Conservation (phyloP, 768 basidiomycete species). For the Boletus edulis region DNA sequence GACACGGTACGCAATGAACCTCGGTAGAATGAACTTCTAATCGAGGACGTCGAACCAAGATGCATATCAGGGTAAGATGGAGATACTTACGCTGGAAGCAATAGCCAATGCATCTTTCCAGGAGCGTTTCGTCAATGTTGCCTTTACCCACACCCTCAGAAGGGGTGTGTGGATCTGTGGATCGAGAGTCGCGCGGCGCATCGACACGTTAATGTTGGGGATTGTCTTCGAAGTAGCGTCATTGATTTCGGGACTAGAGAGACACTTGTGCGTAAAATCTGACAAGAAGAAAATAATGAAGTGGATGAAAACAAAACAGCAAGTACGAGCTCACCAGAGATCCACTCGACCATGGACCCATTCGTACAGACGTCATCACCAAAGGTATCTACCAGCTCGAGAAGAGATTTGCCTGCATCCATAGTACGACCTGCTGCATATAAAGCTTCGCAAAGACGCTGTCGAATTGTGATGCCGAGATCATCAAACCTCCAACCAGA, state of each 20-base stretch:
- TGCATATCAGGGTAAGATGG: too few species aligned
- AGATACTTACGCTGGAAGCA: neutral
- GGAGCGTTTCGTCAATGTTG: neutral
- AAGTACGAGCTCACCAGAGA: neutral
- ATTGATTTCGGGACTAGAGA: too few species aligned
- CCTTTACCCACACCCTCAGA: neutral
- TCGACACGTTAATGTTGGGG: too few species aligned
- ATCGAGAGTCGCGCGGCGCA: too few species aligned
- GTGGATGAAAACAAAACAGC: neutral
- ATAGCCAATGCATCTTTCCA: neutral
- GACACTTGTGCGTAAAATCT: too few species aligned
- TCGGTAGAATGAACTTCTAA: neutral
- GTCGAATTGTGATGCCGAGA: neutral
- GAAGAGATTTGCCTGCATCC: neutral
- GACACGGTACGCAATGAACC: neutral
- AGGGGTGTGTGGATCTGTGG: neutral
- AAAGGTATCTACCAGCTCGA: neutral
- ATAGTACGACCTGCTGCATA: neutral
- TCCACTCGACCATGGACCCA: neutral
- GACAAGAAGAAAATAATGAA: too few species aligned
- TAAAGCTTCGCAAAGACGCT: neutral
- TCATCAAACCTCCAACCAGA: neutral
- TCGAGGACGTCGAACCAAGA: neutral
- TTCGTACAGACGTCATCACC: too few species aligned
- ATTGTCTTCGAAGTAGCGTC: too few species aligned